Evolutionary conservation across 352 stramenopile genomes (phyloP).

Genomic region (Phytophthora boehmeriae): DNA sequence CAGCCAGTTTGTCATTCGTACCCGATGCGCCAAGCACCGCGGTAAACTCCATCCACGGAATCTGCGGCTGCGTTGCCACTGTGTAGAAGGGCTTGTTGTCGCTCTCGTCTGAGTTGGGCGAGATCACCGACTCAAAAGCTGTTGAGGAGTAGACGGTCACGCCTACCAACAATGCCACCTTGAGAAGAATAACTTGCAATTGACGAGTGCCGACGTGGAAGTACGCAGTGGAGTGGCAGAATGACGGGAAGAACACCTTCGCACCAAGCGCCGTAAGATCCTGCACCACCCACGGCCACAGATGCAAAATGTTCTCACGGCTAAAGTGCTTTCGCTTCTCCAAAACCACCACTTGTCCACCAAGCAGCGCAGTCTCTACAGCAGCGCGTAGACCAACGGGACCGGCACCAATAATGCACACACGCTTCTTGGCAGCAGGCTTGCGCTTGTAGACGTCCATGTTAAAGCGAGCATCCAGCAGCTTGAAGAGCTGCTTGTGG

Average conservation of each 20-base stretch:
- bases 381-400: conserved; percentile 76
- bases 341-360: conserved; percentile 73
- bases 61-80: conserved; percentile 72
- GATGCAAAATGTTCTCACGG: conserved; percentile 83
- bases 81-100: conserved; percentile 74
- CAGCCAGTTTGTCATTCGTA: conserved; percentile 71
- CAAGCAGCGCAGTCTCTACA: conserved; percentile 74
- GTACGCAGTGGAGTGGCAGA: conserved; percentile 83
- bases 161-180: conserved; percentile 75
- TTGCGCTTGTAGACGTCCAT: conserved; percentile 61
- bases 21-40: conserved; percentile 68
- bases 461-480: conserved; percentile 62
- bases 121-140: conserved; percentile 60
- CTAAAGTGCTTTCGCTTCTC: conserved; percentile 86
- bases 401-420: conserved; percentile 79
- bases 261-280: conserved; percentile 79
- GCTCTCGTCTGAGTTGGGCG: conserved; percentile 56
- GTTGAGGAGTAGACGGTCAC: conserved; percentile 72
- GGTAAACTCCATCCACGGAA: conserved; percentile 82
- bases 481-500: conserved; percentile 80
- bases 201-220: conserved; percentile 89
- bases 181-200: conserved; percentile 85
- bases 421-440: conserved; percentile 66
- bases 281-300: conserved; percentile 87
- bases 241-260: conserved; percentile 84